Base-by-base conservation (phyloP, 352 stramenopile genomes). In the Phytophthora chlamydospora region DNA sequence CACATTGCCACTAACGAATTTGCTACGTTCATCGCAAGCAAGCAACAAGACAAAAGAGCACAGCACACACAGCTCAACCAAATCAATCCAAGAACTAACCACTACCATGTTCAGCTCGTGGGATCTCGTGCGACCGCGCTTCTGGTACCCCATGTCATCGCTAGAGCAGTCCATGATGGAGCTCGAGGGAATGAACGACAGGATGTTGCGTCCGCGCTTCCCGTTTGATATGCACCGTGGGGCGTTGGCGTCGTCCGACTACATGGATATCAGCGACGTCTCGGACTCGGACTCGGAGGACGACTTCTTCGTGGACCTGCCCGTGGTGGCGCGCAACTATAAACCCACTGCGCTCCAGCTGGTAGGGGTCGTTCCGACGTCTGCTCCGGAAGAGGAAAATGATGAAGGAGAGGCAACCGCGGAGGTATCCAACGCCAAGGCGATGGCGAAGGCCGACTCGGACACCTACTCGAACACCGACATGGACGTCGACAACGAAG, bases 101-200 rank as follows among this genome's bases (percentile, higher is more conserved):
- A 9, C 35, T 24, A 69, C 35, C 40, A 83, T 81, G 66, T 85
- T 81, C 36, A 74, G 53, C 58, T 61, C 63, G 36, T 89, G 80
- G 73, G 75, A 89, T 61, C 61, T 80, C 56, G 73, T 87, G 6
- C 73, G 50, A 56, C 73, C 75, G 38, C 70, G 64, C 59, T 71
- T 75, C 43, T 89, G 80, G 77, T 69, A 88, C 58, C 73, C 77
- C 31, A 80, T 85, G 73, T 76, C 75, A 16, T 75, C 77, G 24
- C 62, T 86, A 39, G 73, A 88, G 61, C 76, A 82, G 57, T 80
- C 76, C 43, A 73, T 84, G 63, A 73, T 80, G 60, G 73, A 80
- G 32, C 4, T 76, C 34, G 72, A 85, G 39, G 49, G 76, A 2
- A 68, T 87, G 72, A 63, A 48, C n/a, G 60, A 76, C 48, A 24